Base-by-base conservation (phyloP, 192 early-diverging fungal genomes). In the Jimgerdemannia flammicorona region DNA sequence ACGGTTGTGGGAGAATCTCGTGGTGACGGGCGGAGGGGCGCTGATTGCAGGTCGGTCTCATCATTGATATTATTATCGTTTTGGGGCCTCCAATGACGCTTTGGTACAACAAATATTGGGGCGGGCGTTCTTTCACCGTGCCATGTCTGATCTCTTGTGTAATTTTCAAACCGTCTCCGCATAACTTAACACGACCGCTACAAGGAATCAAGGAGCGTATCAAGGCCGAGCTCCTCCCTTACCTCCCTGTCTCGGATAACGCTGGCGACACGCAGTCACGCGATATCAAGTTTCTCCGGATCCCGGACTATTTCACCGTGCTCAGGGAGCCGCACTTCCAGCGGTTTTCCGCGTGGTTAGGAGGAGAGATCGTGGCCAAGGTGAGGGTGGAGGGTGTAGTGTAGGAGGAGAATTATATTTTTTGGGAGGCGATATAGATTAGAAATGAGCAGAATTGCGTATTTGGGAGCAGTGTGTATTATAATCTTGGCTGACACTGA, bases 261-360 rank as follows among this genome's bases (percentile, higher is more conserved):
- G 87, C 90, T 67, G 91, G 93, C 69, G 94, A 96, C 72, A 91
- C 90, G 69, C 97, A 99, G 76, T 82, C 90, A 11, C 94, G 93
- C 65, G 92, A 95, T 73, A 80, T 94, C 65, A 93, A 89, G 82
- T 97, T 93, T 78, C 79, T 86, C 64, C 86, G 87, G 71, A 78
- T 97, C 40, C 96, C 96, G 1, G 97, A 97, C 64, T 97, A 96
- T 83, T 95, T 98, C 79, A 84, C 90, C 9, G 87, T 85, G 6
- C 90, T 92, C 73, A 93, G 93, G 83, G 88, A 91, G 49, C 79
- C 87, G 44, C 86, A 81, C 70, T 84, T 92, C 43, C 90, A 83
- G 39, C 75, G 74, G 20, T 83, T 91, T 79, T 83, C 92, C 2
- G 85, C 89, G 41, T 98, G 90, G 80, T 80, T 98, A 9, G 97